Evolutionary conservation across 2,329 filamentous ascomycete species (phyloP), one percentile per base, ranked within the genome.

Genomic region (Ceratocystis eucalypticola): DNA sequence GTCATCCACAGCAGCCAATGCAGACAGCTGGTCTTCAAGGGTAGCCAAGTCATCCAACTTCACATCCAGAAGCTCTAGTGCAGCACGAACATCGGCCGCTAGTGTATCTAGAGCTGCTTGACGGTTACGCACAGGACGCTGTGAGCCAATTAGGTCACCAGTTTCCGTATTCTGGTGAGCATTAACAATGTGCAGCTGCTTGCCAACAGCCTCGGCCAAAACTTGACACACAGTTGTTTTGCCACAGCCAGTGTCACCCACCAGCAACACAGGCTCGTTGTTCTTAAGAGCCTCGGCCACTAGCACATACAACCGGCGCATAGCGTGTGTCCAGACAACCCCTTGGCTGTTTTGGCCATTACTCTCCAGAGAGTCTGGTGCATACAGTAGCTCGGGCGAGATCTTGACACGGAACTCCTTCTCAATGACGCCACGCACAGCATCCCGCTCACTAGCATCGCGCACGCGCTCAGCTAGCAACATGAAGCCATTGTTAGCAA

Each of bases 131-230:
- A 97, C 84, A 2, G 94, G 94, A 68, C 94, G 80, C 74, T 99
- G 94, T 2, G 94, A 94, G 70, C 94, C 94, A 70, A 99, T 97
- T 10, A 99, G 80, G 75, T 99, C 94, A 17, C 94, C 93, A 0
- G 95, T 97, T 74, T 99, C 95, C 0, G 94, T 92, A 70, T 99
- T 99, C 71, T 97, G 93, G 75, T 99, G 95, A 2, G 95, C 94
- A 73, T 99, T 99, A 72, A 99, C 88, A 71, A 93, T 94, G 70
- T 92, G 86, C 48, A 99, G 78, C 69, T 89, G 80, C 71, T 88
- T 91, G 17, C 80, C 79, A 69, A 90, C 82, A 3, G 89, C 88
- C 72, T 96, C 88, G 2, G 94, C 91, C 65, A 97, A 82, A 73
- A 96, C 82, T 74, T 99, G 94, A 70, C 91, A 95, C 5, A 99